Evolutionary conservation across 2,329 filamentous ascomycete species (phyloP).

Genomic region (Trichophyton mentagrophytes): DNA sequence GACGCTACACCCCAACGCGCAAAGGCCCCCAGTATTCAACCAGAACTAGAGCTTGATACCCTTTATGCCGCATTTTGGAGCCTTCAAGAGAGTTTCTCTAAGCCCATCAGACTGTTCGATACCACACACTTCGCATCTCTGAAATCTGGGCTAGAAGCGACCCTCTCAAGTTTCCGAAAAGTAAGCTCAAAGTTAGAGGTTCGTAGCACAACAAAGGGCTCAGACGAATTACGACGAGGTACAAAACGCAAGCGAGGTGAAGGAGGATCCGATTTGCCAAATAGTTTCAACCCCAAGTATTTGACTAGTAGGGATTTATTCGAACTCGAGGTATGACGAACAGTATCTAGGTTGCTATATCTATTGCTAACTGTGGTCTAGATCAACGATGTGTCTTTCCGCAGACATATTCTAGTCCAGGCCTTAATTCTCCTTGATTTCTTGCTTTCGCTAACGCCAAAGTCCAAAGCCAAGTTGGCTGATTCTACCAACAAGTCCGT

Average conservation of each 20-base stretch:
- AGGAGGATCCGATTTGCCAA: constrained; percentile 50
- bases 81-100: constrained; percentile 80
- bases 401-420: constrained; percentile 88
- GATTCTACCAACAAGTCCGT: constrained; percentile 75
- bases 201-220: constrained; percentile 43
- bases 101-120: constrained; percentile 73
- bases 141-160: constrained; percentile 49
- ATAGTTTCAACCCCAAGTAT: constrained; percentile 92
- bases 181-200: constrained; percentile 57
- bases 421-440: constrained; percentile 92
- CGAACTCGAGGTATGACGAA: constrained; percentile 61
- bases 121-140: constrained; percentile 52
- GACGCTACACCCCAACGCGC: constrained; percentile 7
- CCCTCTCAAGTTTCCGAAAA: constrained; percentile 62
- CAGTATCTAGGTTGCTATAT: constrained; percentile 9
- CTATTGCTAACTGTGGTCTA: constrained; percentile 23
- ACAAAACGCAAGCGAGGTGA: constrained; percentile 57
- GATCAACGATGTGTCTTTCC: constrained; percentile 88
- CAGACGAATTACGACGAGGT: constrained; percentile 52
- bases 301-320: constrained; percentile 95
- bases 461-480: constrained; percentile 66
- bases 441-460: constrained; percentile 72
- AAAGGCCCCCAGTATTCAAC: constrained; percentile 19
- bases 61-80: constrained; percentile 93
- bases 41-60: constrained; percentile 51